Percentiles rank a stretch among this genome's conserved stretches.
Conservation (phyloP, 108 stramenopile genomes). For the Skeletonema tropicum region DNA sequence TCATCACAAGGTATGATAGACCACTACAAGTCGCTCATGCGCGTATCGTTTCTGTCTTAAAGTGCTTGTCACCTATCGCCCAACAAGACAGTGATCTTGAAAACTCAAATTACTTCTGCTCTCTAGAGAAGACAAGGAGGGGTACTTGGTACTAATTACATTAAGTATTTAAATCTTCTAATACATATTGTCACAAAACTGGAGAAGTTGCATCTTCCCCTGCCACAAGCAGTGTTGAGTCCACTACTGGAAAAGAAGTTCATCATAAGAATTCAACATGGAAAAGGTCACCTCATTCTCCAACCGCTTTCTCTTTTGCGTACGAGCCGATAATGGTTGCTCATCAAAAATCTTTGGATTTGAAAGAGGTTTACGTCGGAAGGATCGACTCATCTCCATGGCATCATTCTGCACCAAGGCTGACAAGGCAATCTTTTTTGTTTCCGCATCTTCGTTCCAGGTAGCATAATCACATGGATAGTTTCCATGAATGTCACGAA, state of each 20-base stretch:
- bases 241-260: not conserved
- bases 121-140: too few species aligned
- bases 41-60: too few species aligned
- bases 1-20: too few species aligned
- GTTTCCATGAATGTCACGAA: not conserved
- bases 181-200: too few species aligned
- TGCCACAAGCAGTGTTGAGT: not conserved
- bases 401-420: not conserved
- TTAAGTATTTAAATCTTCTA: too few species aligned
- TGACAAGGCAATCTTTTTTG: not conserved
- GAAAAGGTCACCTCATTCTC: not conserved
- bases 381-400: not conserved
- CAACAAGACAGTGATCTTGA: too few species aligned
- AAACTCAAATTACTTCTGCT: too few species aligned
- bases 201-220: too few species aligned
- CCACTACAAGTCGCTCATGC: too few species aligned
- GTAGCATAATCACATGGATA: not conserved
- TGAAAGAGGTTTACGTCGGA: not conserved
- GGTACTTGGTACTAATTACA: too few species aligned
- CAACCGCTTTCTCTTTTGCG: not conserved
- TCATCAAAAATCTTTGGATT: not conserved
- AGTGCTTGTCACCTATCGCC: too few species aligned
- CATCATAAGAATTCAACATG: not conserved
- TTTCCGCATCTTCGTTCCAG: not conserved
- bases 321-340: not conserved